phyloP scores from a whole-genome alignment of 179 eudicot genomes.

The Dionaea muscipula region DNA sequence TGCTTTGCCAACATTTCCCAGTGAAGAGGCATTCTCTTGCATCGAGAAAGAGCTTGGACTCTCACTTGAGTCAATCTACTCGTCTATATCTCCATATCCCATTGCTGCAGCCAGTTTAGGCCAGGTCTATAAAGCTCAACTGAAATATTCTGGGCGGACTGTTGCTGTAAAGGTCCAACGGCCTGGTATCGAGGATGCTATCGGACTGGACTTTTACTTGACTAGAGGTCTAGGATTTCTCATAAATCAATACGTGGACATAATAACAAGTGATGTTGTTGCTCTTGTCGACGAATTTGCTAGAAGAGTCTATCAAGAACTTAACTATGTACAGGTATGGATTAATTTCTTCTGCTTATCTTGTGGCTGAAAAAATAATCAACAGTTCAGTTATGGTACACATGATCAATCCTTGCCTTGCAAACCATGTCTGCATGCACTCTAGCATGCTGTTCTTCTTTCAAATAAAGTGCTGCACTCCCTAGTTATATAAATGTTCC shows the following conservation, averaged over 20 bases:
- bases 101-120: constrained; percentile 99
- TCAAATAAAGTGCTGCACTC: no score
- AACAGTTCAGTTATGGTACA: no score
- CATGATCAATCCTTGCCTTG: no score
- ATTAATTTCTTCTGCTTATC: constrained; percentile 6
- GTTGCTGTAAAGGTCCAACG: constrained; percentile 99
- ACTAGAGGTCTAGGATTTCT: constrained; percentile 81
- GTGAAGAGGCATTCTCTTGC: constrained; percentile 82
- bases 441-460: no score
- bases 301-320: constrained; percentile 94
- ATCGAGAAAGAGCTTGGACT: constrained; percentile 78
- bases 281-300: constrained; percentile 98
- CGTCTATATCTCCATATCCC: constrained; percentile 74
- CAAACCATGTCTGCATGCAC: no score
- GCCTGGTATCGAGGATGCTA: constrained; percentile 96
- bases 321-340: constrained; percentile 91
- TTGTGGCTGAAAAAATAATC: neutral
- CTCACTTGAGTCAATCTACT: constrained; percentile 72
- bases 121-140: constrained; percentile 92
- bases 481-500: no score
- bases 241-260: constrained; percentile 75
- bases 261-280: constrained; percentile 79
- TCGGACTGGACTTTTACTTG: constrained; percentile 88
- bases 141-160: constrained; percentile 72
- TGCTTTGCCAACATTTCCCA: constrained; percentile 95